A percentile compares a stretch with the other conserved stretches of the same genome.
These are phyloP conservation scores for Davidsoniella virescens DNA, from an alignment of 2,329 filamentous ascomycete genomes.

Conservation along the genomic window DNA sequence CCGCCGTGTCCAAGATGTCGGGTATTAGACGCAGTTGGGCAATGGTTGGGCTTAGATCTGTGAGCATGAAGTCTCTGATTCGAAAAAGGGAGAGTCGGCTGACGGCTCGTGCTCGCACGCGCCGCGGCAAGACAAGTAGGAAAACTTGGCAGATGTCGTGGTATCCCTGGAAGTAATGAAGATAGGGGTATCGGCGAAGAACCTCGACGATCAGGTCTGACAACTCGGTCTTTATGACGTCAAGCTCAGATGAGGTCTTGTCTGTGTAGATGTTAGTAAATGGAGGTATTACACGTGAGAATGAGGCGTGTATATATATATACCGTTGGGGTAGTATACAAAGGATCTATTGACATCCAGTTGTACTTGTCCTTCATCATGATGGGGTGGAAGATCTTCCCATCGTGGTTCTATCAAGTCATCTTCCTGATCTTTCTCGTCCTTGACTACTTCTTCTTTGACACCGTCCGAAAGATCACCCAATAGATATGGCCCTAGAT, in stretches of 20 bases:
- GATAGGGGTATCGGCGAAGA: slow-evolving; percentile 62
- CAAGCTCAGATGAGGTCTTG: slow-evolving; percentile 44
- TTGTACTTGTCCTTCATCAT: slow-evolving; percentile 78
- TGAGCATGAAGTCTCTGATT: slow-evolving; percentile 96
- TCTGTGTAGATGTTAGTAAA: slow-evolving; percentile 5
- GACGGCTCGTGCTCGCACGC: slow-evolving; percentile 45
- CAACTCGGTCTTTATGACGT: slow-evolving; percentile 56
- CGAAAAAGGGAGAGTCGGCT: slow-evolving; percentile 74
- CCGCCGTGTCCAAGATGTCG: slow-evolving; percentile 56
- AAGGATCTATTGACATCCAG: slow-evolving; percentile 94
- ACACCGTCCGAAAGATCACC: slow-evolving; percentile 20
- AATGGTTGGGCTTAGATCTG: slow-evolving; percentile 63
- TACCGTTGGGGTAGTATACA: slow-evolving; percentile 82
- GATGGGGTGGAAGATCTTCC: slow-evolving; percentile 54
- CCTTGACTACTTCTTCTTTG: slow-evolving; percentile 13
- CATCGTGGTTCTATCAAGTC: slow-evolving; percentile 23
- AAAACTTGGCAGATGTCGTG: slow-evolving; percentile 97
- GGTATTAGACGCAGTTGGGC: slow-evolving; percentile 78
- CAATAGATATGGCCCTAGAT: slow-evolving; percentile 46
- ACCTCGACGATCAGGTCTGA: slow-evolving; percentile 66
- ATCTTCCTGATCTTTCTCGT: slow-evolving; percentile 12
- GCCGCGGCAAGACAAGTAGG: slow-evolving; percentile 60
- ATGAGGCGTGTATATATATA: slow-evolving; percentile 17
- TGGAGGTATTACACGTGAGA: slow-evolving; percentile 2
- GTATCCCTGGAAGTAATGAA: slow-evolving; percentile 96